Percentiles rank a stretch among this genome's conserved stretches.
Evolutionary conservation across 768 basidiomycete species (phyloP).

Genomic region (Pleurotus sapidus): DNA sequence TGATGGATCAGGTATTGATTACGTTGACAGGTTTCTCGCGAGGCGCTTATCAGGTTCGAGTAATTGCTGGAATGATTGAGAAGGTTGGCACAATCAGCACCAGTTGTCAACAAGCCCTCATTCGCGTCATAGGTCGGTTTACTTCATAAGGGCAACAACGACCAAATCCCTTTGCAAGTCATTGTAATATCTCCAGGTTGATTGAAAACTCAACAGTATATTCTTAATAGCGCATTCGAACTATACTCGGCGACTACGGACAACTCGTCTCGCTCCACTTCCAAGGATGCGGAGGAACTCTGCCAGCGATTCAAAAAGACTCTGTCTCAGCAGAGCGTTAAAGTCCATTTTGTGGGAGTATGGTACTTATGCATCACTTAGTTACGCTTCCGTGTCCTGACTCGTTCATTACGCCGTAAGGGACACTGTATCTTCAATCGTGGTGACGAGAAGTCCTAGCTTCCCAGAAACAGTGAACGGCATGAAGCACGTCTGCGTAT

Average conservation of each 20-base stretch:
- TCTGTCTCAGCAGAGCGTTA: conserved; percentile 21
- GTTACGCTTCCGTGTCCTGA: neutral
- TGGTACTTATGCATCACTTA: conserved; percentile 26
- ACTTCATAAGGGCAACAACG: conserved; percentile 36
- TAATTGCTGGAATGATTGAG: conserved; percentile 41
- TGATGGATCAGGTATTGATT: neutral
- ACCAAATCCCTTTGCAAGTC: conserved; percentile 35
- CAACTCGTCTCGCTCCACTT: neutral
- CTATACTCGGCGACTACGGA: conserved; percentile 26
- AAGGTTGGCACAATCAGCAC: conserved; percentile 18
- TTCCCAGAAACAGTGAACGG: conserved; percentile 26
- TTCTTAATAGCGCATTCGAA: conserved; percentile 31
- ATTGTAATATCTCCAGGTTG: neutral
- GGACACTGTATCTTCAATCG: conserved; percentile 48
- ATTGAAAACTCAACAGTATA: neutral
- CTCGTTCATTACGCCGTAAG: conserved; percentile 16
- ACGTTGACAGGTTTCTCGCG: conserved; percentile 39
- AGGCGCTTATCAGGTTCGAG: conserved; percentile 44
- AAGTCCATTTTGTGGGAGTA: conserved; percentile 42
- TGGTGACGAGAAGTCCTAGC: conserved; percentile 24
- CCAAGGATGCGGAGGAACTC: conserved; percentile 7
- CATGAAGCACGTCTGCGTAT: conserved; percentile 33
- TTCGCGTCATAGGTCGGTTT: conserved; percentile 33
- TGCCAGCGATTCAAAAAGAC: conserved; percentile 16
- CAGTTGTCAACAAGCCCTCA: neutral